Evolutionary conservation across 768 basidiomycete species (phyloP).

Genomic region (Russula dissimulans): DNA sequence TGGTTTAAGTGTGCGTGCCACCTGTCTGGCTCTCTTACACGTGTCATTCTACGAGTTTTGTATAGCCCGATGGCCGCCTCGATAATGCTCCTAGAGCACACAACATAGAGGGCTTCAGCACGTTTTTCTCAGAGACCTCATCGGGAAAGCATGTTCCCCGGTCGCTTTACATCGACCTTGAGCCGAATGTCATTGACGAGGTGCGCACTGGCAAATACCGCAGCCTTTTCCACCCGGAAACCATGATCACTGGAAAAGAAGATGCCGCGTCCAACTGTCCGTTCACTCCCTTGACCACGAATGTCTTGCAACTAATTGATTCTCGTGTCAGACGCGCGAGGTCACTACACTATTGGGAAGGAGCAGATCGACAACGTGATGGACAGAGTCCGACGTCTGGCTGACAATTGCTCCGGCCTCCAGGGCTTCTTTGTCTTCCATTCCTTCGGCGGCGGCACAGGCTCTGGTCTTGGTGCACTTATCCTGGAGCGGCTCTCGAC

Average conservation of each 20-base stretch:
- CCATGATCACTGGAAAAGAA: slow-evolving; percentile 96
- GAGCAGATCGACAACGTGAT: slow-evolving; percentile 95
- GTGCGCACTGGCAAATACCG: slow-evolving; percentile 93
- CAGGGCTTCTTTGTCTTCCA: slow-evolving; percentile 99
- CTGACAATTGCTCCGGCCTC: slow-evolving; percentile 95
- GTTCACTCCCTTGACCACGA: slow-evolving; percentile 18
- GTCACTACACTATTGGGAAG: slow-evolving; percentile 98
- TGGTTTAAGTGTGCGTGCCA: slow-evolving; percentile 76
- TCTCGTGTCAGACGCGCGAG: slow-evolving; percentile 74
- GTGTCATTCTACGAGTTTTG: slow-evolving; percentile 19
- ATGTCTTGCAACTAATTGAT: neutral
- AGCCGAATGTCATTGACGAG: slow-evolving; percentile 97
- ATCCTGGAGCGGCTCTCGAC: slow-evolving; percentile 94
- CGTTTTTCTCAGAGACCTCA: slow-evolving; percentile 98
- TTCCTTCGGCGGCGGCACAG: slow-evolving; percentile 99
- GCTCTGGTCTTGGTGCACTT: slow-evolving; percentile 97
- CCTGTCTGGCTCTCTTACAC: slow-evolving; percentile 10
- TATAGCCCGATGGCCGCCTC: slow-evolving; percentile 89
- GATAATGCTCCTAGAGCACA: slow-evolving; percentile 64
- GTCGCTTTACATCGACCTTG: slow-evolving; percentile 93
- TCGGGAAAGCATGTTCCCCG: slow-evolving; percentile 96
- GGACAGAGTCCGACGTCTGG: slow-evolving; percentile 93
- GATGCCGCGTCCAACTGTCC: slow-evolving; percentile 99
- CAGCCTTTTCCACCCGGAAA: slow-evolving; percentile 98
- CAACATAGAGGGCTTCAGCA: slow-evolving; percentile 90